Conservation (phyloP, 495 filamentous ascomycete species). For the Penicillium fimorum region DNA sequence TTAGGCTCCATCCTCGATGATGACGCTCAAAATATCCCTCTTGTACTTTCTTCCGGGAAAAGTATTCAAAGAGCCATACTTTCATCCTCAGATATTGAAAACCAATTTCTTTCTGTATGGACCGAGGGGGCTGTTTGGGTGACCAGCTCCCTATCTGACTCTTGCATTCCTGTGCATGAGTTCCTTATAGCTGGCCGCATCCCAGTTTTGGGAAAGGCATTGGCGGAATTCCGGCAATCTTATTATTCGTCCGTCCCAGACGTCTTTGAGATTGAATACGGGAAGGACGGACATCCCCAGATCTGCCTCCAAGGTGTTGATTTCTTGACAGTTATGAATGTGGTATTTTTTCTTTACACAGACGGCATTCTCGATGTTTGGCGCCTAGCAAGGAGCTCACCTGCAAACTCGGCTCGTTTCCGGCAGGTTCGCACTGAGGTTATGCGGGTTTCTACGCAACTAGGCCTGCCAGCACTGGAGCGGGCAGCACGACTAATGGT, state of each 20-base stretch:
- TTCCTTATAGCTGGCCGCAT: constrained; percentile 77
- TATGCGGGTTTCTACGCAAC: constrained; percentile 69
- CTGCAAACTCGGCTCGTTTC: constrained; percentile 63
- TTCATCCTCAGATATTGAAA: constrained; percentile 55
- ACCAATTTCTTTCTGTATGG: constrained; percentile 42
- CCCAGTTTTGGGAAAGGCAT: constrained; percentile 58
- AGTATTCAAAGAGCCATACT: constrained; percentile 47
- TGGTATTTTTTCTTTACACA: constrained; percentile 77
- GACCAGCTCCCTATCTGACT: constrained; percentile 59
- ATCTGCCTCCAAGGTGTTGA: constrained; percentile 67
- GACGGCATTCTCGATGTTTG: constrained; percentile 82
- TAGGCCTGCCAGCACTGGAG: constrained; percentile 69
- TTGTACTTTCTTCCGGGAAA: constrained; percentile 23
- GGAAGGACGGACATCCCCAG: constrained; percentile 46
- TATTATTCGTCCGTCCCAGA: constrained; percentile 54
- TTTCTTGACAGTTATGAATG: constrained; percentile 70
- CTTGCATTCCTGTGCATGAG: constrained; percentile 76
- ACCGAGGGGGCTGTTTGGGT: constrained; percentile 43
- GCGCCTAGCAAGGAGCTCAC: constrained; percentile 64
- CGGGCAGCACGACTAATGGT: constrained; percentile 71
- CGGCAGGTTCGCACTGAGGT: constrained; percentile 77
- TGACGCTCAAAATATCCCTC: constrained; percentile 14
- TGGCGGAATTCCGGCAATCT: constrained; percentile 50
- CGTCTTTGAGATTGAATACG: constrained; percentile 56
- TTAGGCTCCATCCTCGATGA: constrained; percentile 18